Percentiles rank a stretch among this genome's conserved stretches.
Evolutionary conservation across 306 rosid genomes (phyloP).

Genomic region (Acacia confusa): DNA sequence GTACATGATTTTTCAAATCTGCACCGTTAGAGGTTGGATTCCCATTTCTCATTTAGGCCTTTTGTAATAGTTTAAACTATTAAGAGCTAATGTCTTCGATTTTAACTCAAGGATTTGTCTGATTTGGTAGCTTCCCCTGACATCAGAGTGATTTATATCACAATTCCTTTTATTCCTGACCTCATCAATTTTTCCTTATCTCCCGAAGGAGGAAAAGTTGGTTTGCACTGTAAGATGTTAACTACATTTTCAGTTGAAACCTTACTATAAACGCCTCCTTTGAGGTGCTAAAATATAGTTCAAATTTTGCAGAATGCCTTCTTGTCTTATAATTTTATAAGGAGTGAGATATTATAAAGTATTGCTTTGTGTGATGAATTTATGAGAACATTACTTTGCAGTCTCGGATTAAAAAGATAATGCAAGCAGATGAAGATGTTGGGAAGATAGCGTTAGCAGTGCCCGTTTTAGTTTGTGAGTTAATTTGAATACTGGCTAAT

Average conservation of each 20-base stretch:
- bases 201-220: background rate
- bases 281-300: conserved; percentile 7
- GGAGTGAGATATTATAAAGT: conserved; percentile 10
- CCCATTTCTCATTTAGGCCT: background rate
- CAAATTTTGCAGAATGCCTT: background rate
- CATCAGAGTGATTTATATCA: background rate
- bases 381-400: conserved; percentile 39
- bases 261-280: background rate
- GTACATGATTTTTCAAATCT: background rate
- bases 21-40: background rate
- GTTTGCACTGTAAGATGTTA: background rate
- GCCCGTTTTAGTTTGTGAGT: conserved; percentile 98
- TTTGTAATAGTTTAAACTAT: background rate
- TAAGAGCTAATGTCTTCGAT: background rate
- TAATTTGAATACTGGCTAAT: conserved; percentile 21
- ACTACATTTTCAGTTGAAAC: conserved; percentile 2
- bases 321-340: conserved; percentile 6
- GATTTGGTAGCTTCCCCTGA: background rate
- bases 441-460: conserved; percentile 97
- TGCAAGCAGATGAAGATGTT: conserved; percentile 99
- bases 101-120: background rate
- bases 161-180: background rate
- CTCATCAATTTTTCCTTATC: background rate
- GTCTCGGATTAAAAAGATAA: conserved; percentile 98
- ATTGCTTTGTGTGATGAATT: conserved; percentile 22